phyloP scores from a whole-genome alignment of 805 yeast species.

The Ogataea degrootiae region DNA sequence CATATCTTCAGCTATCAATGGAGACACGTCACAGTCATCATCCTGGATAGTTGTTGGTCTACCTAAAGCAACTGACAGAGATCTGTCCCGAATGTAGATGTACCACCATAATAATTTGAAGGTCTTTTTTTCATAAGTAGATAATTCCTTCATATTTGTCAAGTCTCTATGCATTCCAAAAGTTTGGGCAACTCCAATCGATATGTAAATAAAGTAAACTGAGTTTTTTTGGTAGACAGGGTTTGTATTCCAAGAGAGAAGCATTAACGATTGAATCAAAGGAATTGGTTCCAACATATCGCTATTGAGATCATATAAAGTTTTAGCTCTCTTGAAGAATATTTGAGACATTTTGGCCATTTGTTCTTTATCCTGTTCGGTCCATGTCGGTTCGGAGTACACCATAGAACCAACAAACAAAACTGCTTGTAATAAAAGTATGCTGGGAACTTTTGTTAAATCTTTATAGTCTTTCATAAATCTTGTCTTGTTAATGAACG shows the following conservation, averaged over 20 bases:
- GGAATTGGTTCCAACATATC: constrained; percentile 61
- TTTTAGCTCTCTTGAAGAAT: constrained; percentile 43
- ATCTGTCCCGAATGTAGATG: constrained; percentile 11
- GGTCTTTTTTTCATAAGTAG: constrained; percentile 17
- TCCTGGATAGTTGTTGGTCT: constrained; percentile 62
- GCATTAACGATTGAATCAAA: constrained; percentile 51
- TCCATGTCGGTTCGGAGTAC: constrained; percentile 46
- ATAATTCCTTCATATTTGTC: constrained; percentile 2
- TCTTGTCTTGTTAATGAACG: constrained; percentile 56
- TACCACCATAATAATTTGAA: constrained; percentile 16
- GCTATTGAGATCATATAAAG: constrained; percentile 60
- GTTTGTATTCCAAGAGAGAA: constrained; percentile 74
- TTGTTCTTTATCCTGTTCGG: constrained; percentile 48
- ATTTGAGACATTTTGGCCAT: constrained; percentile 27
- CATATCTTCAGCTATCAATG: constrained; percentile 61
- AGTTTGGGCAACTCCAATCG: constrained; percentile 66
- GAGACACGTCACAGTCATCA: constrained; percentile 71
- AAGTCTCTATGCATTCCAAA: constrained; percentile 60
- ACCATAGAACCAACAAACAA: constrained; percentile 62
- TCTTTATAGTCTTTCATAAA: constrained; percentile 59
- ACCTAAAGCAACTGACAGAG: constrained; percentile 51
- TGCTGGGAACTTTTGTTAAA: constrained; percentile 53
- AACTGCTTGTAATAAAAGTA: constrained; percentile 56
- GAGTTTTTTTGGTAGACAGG: constrained; percentile 58
- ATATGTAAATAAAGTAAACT: constrained; percentile 67